Conservation (phyloP, 1,284 basidiomycete genomes). For the Marasmius tenuissimus region DNA sequence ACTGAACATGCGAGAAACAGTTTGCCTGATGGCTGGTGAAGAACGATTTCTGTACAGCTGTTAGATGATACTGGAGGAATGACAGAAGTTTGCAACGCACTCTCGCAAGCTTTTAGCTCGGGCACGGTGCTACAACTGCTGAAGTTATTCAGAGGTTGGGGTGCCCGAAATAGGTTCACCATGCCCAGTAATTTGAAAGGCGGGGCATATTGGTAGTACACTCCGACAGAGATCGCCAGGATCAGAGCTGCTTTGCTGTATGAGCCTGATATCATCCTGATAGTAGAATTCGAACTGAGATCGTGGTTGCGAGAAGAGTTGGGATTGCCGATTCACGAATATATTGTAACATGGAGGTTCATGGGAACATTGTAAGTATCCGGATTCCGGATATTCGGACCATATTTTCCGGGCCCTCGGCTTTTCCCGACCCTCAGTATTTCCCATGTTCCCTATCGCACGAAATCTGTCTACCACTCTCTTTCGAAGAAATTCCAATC, state of each 20-base stretch:
- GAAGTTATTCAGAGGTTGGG: slow-evolving; percentile 44
- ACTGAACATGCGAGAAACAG: slow-evolving; percentile 75
- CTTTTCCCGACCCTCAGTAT: background rate
- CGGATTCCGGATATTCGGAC: no score
- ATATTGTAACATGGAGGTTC: no score
- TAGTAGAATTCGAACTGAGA: no score
- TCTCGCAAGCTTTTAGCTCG: slow-evolving; percentile 66
- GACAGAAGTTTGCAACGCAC: slow-evolving; percentile 30
- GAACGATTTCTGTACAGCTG: slow-evolving; percentile 44
- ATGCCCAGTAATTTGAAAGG: slow-evolving; percentile 32
- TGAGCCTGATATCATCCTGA: background rate
- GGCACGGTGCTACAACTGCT: slow-evolving; percentile 45
- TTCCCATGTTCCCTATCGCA: background rate
- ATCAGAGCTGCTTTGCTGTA: slow-evolving; percentile 9
- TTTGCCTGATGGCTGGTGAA: slow-evolving; percentile 55
- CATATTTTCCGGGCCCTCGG: no score
- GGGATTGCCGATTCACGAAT: no score
- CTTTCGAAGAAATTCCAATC: background rate
- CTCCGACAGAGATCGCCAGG: slow-evolving; percentile 27
- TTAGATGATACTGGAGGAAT: slow-evolving; percentile 3
- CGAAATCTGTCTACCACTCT: background rate
- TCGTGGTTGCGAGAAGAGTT: no score
- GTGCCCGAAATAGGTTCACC: slow-evolving; percentile 42
- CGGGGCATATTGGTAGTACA: slow-evolving; percentile 43
- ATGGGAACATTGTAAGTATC: no score